Conservation (phyloP, 805 yeast species). For the Ogataea thermomethanolica region DNA sequence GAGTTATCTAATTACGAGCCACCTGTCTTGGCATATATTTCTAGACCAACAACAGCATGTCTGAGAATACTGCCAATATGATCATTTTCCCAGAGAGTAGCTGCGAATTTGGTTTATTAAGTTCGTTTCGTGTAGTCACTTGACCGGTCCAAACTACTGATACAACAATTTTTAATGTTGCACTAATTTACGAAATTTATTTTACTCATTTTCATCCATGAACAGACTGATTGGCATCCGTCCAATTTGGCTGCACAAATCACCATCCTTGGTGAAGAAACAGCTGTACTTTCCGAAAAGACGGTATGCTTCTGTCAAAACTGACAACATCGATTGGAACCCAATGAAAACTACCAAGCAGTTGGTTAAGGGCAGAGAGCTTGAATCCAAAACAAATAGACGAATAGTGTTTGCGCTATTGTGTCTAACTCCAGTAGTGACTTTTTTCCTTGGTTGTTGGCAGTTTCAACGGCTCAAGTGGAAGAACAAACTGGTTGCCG, state of each 20-base stretch:
- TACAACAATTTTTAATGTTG: conserved; percentile 4
- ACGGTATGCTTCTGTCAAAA: conserved; percentile 42
- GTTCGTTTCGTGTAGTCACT: no score
- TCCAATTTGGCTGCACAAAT: conserved; percentile 1
- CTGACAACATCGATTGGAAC: conserved; percentile 81
- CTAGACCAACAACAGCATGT: no score
- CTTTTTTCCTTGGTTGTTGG: conserved; percentile 91
- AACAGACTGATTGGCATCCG: conserved; percentile 5
- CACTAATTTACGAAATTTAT: background rate
- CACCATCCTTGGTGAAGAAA: background rate
- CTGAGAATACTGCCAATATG: background rate
- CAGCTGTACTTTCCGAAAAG: background rate
- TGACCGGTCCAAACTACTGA: background rate
- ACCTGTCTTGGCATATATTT: no score
- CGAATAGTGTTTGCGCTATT: conserved; percentile 35
- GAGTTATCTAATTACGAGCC: background rate
- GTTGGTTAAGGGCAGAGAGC: conserved; percentile 33
- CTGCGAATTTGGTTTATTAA: no score
- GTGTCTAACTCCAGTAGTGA: conserved; percentile 79
- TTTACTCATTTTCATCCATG: background rate
- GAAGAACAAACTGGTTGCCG: conserved; percentile 81
- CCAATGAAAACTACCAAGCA: conserved; percentile 55
- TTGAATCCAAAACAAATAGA: conserved; percentile 22
- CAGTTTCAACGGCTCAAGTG: conserved; percentile 81
- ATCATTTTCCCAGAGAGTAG: background rate